Base-by-base conservation (phyloP, 768 basidiomycete genomes). In the Rossbeevera mucosa region DNA sequence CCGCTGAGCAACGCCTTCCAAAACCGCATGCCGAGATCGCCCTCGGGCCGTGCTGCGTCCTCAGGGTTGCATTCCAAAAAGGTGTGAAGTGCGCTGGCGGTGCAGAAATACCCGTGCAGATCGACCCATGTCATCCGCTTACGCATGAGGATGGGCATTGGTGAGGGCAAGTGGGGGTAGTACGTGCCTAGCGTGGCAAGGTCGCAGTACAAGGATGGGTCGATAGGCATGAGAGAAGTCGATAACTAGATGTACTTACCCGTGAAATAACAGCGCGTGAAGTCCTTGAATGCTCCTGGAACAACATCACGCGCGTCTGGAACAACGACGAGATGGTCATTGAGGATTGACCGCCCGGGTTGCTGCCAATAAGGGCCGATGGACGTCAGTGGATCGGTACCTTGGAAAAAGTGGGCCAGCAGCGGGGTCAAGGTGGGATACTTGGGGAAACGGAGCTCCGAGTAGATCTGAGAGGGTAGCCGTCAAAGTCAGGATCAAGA, bases 351-450 rank as follows among this genome's bases (percentile, higher is more conserved):
- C 12, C 91, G 77, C 14, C 91, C 91, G 0, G 91, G 91, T 26
- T 85, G 82, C 59, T 92, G 79, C 79, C 89, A 93, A 62, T 90
- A 80, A 2, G 82, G 79, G 1, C 90, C 90, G 5, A 89, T 64
- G 38, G 82, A 81, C 28, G 71, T 76, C 8, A 51, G 44, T 2
- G 74, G 76, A 56, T 86, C 79, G 2, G 62, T 69, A 0, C 86
- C 86, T 62, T 85, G 84, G 2, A 79, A 74, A 63, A 84, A 91
- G 2, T 72, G 73, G 8, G 78, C 77, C 54, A 92, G 85, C 13
- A 81, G 69, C 0, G 79, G 75, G 1, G 79, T 78, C 25, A 85
- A 66, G 1, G 76, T 64, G 0, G 87, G 88, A 59, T 80, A 81
- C 31, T 72, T 59, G 2, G 83, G 71, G 6, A 92, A 71, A n/a